Conservation (phyloP, 495 filamentous ascomycete genomes). For the Neurospora hispaniola region DNA sequence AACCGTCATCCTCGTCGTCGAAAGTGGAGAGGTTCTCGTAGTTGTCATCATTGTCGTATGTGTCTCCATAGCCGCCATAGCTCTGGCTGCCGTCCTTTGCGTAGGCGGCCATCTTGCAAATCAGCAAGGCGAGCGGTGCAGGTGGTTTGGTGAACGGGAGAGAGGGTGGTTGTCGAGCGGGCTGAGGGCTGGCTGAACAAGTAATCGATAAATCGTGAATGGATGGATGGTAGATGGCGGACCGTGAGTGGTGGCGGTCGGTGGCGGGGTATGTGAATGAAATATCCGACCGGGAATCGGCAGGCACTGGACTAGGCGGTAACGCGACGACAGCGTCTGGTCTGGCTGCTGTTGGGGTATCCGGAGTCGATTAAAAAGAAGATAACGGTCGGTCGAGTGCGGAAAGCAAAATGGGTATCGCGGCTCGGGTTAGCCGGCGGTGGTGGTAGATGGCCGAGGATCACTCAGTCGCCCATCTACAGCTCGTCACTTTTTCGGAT, state of each 20-base stretch:
- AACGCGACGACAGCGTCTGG: background rate
- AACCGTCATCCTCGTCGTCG: constrained; percentile 57
- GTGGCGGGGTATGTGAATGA: background rate
- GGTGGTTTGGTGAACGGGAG: background rate
- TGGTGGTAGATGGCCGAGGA: background rate
- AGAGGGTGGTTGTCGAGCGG: background rate
- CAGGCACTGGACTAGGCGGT: background rate
- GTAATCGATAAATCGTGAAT: background rate
- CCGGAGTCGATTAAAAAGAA: background rate
- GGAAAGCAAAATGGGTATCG: background rate
- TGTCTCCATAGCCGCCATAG: constrained; percentile 17
- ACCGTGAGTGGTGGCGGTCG: background rate
- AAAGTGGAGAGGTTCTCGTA: constrained; percentile 56
- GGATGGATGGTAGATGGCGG: background rate
- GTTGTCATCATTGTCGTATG: constrained; percentile 34
- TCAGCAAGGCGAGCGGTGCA: background rate
- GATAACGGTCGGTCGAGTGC: background rate
- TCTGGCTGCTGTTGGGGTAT: background rate
- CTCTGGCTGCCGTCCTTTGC: constrained; percentile 5
- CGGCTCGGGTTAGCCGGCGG: background rate
- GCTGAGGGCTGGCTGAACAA: background rate
- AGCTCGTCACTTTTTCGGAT: background rate
- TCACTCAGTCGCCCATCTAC: background rate
- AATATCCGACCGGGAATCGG: background rate
- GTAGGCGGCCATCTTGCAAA: constrained; percentile 18